A percentile compares a stretch with the other conserved stretches of the same genome.
Conservation (phyloP, 805 yeast species). For the Candida railenensis region DNA sequence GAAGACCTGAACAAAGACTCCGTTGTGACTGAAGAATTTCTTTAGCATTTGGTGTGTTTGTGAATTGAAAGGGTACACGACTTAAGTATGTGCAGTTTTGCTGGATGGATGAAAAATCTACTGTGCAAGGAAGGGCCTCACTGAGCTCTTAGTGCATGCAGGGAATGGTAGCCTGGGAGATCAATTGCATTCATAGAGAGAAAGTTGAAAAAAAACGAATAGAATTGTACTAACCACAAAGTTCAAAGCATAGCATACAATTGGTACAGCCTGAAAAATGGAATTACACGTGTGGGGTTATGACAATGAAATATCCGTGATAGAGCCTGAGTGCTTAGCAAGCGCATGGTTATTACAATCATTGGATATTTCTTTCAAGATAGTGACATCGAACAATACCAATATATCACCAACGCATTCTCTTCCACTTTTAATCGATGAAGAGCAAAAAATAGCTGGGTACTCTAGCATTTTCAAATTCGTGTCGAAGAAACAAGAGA, state of each 20-base stretch:
- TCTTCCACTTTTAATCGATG: conserved; percentile 47
- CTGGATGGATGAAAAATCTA: too few species aligned
- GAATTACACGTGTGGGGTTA: conserved; percentile 58
- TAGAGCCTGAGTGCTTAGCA: conserved; percentile 55
- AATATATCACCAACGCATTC: conserved; percentile 48
- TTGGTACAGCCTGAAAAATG: conserved; percentile 4
- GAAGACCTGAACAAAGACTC: too few species aligned
- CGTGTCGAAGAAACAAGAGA: conserved; percentile 7
- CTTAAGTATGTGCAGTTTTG: too few species aligned
- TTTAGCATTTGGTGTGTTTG: background rate
- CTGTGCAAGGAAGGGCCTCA: too few species aligned
- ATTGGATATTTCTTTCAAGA: conserved; percentile 15
- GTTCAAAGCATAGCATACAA: background rate
- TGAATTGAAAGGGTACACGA: background rate
- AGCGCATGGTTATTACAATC: conserved; percentile 34
- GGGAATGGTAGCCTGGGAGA: too few species aligned
- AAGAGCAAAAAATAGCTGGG: conserved; percentile 16
- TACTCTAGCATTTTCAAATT: conserved; percentile 13
- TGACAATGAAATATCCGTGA: conserved; percentile 34
- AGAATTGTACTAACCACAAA: too few species aligned
- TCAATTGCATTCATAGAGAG: too few species aligned
- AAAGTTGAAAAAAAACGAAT: too few species aligned
- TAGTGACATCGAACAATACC: conserved; percentile 60
- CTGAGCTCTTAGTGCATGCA: too few species aligned
- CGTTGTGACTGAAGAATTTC: too few species aligned